These are phyloP conservation scores for Grosmannia huntii DNA, from an alignment of 2,329 filamentous ascomycete genomes.

Conservation along the genomic window DNA sequence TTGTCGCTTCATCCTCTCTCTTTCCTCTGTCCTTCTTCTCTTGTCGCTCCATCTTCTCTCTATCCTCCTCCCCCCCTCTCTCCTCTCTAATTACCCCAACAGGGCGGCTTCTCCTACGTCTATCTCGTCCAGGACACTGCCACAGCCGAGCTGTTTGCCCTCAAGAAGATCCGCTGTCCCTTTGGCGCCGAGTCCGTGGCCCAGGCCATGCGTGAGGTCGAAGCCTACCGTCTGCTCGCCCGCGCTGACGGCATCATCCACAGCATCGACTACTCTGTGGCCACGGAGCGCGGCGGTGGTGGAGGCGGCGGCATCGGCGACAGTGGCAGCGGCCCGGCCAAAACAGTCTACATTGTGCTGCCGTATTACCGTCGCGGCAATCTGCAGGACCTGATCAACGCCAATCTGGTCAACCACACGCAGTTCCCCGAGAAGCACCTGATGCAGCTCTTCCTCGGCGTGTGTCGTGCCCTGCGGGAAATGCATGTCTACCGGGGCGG, in stretches of 20 bases:
- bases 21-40: not conserved
- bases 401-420: conserved; percentile 91
- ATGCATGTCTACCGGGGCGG: conserved; percentile 95
- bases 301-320: conserved; percentile 40
- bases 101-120: conserved; percentile 97
- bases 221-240: conserved; percentile 85
- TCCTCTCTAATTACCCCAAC: not conserved
- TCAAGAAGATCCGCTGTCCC: conserved; percentile 98
- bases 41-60: too few species aligned
- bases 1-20: not conserved
- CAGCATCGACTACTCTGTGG: conserved; percentile 69
- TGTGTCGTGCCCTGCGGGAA: conserved; percentile 72
- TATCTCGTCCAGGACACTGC: conserved; percentile 92
- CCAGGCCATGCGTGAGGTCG: conserved; percentile 91
- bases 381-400: conserved; percentile 96
- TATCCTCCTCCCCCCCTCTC: not conserved
- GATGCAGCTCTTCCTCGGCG: conserved; percentile 83
- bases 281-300: conserved; percentile 50
- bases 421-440: conserved; percentile 77
- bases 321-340: conserved; percentile 45
- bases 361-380: conserved; percentile 95
- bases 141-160: conserved; percentile 73
- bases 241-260: conserved; percentile 78
- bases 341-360: conserved; percentile 92
- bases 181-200: conserved; percentile 94